A percentile compares a stretch with the other conserved stretches of the same genome.
Evolutionary conservation across 1,139 yeast species (phyloP).

Genomic region (Scheffersomyces titani): DNA sequence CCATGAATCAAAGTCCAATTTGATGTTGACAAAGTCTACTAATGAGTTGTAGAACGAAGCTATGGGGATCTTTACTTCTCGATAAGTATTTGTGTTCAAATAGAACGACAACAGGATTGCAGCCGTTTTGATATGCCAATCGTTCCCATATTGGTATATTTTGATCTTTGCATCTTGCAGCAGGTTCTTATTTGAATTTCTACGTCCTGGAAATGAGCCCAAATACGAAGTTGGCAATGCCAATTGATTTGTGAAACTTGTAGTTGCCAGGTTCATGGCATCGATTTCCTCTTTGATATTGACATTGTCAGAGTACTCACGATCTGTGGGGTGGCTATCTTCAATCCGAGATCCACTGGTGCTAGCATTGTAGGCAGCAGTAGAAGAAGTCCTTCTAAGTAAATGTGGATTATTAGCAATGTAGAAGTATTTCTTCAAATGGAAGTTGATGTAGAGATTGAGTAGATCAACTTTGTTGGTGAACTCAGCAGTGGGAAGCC

Average conservation of each 20-base stretch:
- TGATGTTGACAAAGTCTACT: constrained; percentile 76
- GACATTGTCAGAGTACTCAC: constrained; percentile 17
- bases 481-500: constrained; percentile 41
- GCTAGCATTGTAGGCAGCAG: constrained; percentile 1
- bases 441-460: constrained; percentile 67
- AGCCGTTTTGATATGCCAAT: constrained; percentile 79
- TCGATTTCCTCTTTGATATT: constrained; percentile 17
- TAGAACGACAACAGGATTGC: constrained; percentile 58
- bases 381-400: constrained; percentile 13
- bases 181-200: constrained; percentile 17
- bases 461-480: constrained; percentile 51
- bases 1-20: constrained; percentile 85
- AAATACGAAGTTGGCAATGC: background rate
- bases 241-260: constrained; percentile 2
- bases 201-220: constrained; percentile 1
- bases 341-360: constrained; percentile 2
- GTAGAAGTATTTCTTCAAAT: constrained; percentile 44
- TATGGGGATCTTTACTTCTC: constrained; percentile 41
- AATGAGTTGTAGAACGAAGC: constrained; percentile 75
- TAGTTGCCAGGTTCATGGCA: background rate
- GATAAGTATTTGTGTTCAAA: constrained; percentile 51
- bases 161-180: constrained; percentile 47
- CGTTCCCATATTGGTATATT: constrained; percentile 66
- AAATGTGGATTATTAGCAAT: constrained; percentile 36
- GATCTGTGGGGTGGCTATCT: constrained; percentile 3